A percentile compares a stretch with the other conserved stretches of the same genome.
phyloP scores from a whole-genome alignment of 202 grass and related monocot species.

The Musa balbisiana region DNA sequence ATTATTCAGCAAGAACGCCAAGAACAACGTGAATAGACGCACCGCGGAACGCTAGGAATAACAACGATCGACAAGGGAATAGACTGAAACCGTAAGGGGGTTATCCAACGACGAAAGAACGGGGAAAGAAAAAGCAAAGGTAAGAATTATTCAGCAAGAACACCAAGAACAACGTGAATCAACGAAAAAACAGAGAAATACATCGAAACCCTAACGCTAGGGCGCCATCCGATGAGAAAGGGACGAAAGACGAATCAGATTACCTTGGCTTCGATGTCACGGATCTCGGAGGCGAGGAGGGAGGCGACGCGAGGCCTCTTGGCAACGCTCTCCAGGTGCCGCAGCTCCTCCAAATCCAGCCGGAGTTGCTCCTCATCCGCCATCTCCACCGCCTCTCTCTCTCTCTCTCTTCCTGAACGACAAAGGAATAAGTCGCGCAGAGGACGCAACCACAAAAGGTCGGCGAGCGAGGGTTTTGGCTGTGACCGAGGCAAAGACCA shows the following conservation, averaged over 20 bases:
- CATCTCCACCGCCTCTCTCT: conserved; percentile 1
- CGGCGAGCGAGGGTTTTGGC: too few species aligned
- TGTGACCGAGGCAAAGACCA: too few species aligned
- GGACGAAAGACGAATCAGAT: too few species aligned
- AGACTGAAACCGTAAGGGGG: too few species aligned
- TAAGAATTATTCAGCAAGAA: too few species aligned
- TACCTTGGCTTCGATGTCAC: conserved; percentile 57
- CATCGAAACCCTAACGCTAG: too few species aligned
- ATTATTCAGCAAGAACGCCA: too few species aligned
- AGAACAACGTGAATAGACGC: too few species aligned
- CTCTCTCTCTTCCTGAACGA: not conserved
- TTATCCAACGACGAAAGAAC: too few species aligned
- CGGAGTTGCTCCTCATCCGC: conserved; percentile 46
- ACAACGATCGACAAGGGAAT: not conserved
- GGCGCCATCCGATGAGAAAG: not conserved
- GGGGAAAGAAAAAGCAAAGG: too few species aligned
- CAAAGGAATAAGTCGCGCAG: not conserved
- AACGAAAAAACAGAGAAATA: not conserved
- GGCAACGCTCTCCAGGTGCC: conserved; percentile 44
- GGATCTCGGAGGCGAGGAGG: conserved; percentile 58
- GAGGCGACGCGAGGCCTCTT: conserved; percentile 58
- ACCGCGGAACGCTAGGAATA: not conserved
- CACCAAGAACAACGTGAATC: too few species aligned
- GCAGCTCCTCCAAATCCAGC: conserved; percentile 70
- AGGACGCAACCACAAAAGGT: too few species aligned